Base-by-base conservation (phyloP, 805 yeast genomes). In the Spencermartinsiella europaea region DNA sequence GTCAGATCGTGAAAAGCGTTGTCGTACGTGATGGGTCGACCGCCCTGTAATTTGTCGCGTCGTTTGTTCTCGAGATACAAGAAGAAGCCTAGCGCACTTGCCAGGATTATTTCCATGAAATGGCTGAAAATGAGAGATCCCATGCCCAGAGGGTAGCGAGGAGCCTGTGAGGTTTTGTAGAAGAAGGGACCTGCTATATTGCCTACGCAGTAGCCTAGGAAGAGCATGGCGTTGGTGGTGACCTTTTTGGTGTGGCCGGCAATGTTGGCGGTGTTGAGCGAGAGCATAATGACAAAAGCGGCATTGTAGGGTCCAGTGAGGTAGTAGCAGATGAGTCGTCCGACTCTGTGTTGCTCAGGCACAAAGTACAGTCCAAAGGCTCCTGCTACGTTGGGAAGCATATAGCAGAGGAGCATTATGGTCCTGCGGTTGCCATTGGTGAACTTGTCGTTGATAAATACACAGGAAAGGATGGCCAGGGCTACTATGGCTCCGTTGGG, bases 161-260 rank as follows among this genome's bases (percentile, higher is more conserved):
- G 52, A 2, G 47, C 42, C 38, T 45, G 54, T 3, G 44, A 19
- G 8, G 45, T 38, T 19, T 36, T 40, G 39, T 50, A 50, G 46
- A 50, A 75, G 4, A 76, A 68, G 48, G 73, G 80, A 2, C 83
- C 83, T 41, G 70, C 63, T 40, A 76, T 62, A 56, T 77, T 79
- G 19, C 83, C 83, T 5, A 68, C 73, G 58, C 79, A 73, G 61
- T 71, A 77, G 3, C 74, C 75, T 41, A 78, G 57, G 35, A 79
- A 66, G 47, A 66, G 61, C 25, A 73, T 52, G 1, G 77, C 74
- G 55, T 69, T 75, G 1, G 67, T 71, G 2, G 74, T 66, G 40
- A 69, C 61, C 58, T 77, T 77, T 64, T 79, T 80, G 8, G 84
- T 77, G 55, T 72, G 74, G 5, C 85, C 85, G 4, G 77, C 76